Evolutionary conservation across 148 eudicot species (phyloP).

Genomic region (Talinum fruticosum): DNA sequence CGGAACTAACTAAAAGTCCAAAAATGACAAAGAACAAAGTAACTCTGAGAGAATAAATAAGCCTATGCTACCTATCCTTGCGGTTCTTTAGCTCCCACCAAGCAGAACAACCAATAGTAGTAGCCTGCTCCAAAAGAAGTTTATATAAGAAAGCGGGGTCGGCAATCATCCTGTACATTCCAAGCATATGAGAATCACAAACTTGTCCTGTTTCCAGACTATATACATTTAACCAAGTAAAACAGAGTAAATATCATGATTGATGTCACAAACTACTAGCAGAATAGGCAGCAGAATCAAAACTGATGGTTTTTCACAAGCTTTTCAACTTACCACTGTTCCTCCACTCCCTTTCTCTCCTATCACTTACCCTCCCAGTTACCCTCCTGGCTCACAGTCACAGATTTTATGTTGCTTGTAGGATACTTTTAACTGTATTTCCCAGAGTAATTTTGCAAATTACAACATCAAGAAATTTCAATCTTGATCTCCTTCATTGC

Average conservation of each 20-base stretch:
- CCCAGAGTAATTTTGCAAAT: too few relatives aligned
- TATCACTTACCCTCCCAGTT: too few relatives aligned
- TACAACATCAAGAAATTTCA: background rate
- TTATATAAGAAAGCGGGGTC: conserved; percentile 89
- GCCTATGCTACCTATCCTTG: conserved; percentile 60
- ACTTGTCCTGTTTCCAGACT: background rate
- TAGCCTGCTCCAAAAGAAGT: conserved; percentile 82
- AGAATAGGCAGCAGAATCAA: background rate
- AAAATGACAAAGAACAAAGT: background rate
- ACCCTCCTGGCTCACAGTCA: background rate
- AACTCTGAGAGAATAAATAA: background rate
- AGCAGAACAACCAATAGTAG: conserved; percentile 75
- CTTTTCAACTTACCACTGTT: background rate
- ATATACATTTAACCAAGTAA: background rate
- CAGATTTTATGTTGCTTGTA: background rate
- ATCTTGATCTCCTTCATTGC: background rate
- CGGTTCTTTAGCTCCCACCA: conserved; percentile 85
- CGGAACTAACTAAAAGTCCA: background rate
- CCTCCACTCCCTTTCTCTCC: background rate
- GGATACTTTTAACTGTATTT: background rate
- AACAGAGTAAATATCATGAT: background rate
- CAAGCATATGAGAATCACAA: conserved; percentile 12
- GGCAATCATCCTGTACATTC: conserved; percentile 81
- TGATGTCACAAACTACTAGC: background rate
- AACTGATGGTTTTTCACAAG: background rate